phyloP scores from a whole-genome alignment of 345 rosid species.

The Eucalyptus curtisii region DNA sequence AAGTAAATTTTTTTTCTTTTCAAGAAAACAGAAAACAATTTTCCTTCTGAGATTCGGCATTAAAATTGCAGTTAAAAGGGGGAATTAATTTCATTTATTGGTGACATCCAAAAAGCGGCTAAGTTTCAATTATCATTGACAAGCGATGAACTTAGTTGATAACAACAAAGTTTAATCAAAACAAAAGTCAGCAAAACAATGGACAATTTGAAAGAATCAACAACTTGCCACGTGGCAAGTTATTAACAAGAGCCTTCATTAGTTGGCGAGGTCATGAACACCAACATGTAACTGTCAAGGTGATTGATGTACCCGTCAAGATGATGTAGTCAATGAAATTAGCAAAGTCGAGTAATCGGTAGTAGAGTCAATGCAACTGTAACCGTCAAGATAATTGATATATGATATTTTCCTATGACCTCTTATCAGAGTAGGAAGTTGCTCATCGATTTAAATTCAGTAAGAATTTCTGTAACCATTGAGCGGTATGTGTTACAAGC shows the following conservation, averaged over 20 bases:
- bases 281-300: background rate
- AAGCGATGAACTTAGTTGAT: background rate
- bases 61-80: background rate
- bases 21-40: background rate
- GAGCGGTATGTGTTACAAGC: background rate
- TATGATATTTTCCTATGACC: background rate
- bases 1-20: background rate
- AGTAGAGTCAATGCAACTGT: background rate
- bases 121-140: background rate
- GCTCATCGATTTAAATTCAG: background rate
- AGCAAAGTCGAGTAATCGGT: background rate
- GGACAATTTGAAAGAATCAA: background rate
- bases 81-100: background rate
- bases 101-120: background rate
- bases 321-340: too few species aligned
- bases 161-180: background rate
- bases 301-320: fast-evolving
- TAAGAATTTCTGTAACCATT: background rate
- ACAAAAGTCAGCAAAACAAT: background rate
- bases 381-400: background rate
- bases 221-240: background rate
- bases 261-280: background rate
- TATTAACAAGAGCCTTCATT: background rate
- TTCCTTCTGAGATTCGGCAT: background rate
- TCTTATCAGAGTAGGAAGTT: background rate